phyloP scores from a whole-genome alignment of 2,329 filamentous ascomycete genomes.

The Fusarium euwallaceae region DNA sequence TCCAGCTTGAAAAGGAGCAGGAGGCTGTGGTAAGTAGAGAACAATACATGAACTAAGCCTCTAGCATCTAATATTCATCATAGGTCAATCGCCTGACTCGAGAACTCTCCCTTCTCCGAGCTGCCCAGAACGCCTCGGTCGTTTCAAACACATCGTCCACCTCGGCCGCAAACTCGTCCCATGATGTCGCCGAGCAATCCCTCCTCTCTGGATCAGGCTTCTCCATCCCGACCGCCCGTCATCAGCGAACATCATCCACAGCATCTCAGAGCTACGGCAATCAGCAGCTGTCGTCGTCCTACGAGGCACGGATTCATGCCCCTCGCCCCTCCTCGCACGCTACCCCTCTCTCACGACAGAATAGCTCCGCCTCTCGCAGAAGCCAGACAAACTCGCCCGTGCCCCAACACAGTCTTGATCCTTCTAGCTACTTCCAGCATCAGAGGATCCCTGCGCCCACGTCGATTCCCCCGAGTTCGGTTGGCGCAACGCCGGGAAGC shows the following conservation, averaged over 20 bases:
- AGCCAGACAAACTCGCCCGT: conserved; percentile 65
- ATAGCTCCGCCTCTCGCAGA: conserved; percentile 67
- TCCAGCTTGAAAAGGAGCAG: conserved; percentile 93
- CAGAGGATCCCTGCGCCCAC: conserved; percentile 57
- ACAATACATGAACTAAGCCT: rapidly evolving
- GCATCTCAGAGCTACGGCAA: conserved; percentile 65
- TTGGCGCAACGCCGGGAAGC: conserved; percentile 57
- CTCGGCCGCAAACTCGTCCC: conserved; percentile 65
- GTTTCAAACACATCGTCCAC: conserved; percentile 75
- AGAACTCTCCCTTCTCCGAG: conserved; percentile 86
- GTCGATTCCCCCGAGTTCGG: conserved; percentile 53
- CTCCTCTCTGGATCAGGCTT: conserved; percentile 70
- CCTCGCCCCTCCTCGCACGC: conserved; percentile 61
- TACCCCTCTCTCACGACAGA: conserved; percentile 64
- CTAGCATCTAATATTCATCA: neutral
- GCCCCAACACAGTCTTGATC: conserved; percentile 58
- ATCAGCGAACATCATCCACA: conserved; percentile 71
- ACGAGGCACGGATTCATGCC: conserved; percentile 58
- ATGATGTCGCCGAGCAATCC: conserved; percentile 64
- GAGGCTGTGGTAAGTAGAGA: conserved; percentile 81
- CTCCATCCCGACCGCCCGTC: conserved; percentile 67
- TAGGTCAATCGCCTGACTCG: conserved; percentile 94
- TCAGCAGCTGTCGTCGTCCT: conserved; percentile 52
- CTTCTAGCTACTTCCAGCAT: conserved; percentile 62
- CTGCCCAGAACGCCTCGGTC: conserved; percentile 75